These are phyloP conservation scores for Botrytis sinoallii DNA, from an alignment of 2,329 filamentous ascomycete genomes.

Conservation along the genomic window DNA sequence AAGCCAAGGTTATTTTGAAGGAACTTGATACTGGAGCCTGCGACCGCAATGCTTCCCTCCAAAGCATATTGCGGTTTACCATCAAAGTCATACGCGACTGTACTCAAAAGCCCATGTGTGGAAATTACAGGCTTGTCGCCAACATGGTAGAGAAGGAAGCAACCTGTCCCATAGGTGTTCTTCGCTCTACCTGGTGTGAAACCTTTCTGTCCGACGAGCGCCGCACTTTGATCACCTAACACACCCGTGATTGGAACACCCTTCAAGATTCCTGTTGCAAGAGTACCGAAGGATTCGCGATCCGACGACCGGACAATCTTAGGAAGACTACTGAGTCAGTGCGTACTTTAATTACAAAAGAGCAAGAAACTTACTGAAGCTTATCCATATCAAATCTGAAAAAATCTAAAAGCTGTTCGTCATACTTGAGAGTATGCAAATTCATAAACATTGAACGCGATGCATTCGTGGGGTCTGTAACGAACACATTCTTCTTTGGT, in stretches of 20 bases:
- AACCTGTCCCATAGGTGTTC: slow-evolving; percentile 84
- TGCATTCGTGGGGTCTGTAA: slow-evolving; percentile 85
- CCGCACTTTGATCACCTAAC: slow-evolving; percentile 78
- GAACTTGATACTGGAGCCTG: slow-evolving; percentile 73
- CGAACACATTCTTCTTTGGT: slow-evolving; percentile 60
- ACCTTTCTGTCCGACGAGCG: slow-evolving; percentile 74
- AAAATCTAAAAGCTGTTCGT: slow-evolving; percentile 72
- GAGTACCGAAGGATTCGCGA: slow-evolving; percentile 61
- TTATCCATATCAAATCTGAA: slow-evolving; percentile 66
- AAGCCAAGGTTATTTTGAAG: slow-evolving; percentile 64
- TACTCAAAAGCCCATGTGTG: slow-evolving; percentile 70
- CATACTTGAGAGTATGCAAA: slow-evolving; percentile 74
- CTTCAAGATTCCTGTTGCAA: slow-evolving; percentile 59
- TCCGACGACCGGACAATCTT: slow-evolving; percentile 76
- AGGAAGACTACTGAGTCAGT: slow-evolving; percentile 50
- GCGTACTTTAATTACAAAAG: not conserved
- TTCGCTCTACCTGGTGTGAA: slow-evolving; percentile 75
- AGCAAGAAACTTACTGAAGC: slow-evolving; percentile 6
- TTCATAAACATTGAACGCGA: slow-evolving; percentile 96
- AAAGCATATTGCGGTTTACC: slow-evolving; percentile 69
- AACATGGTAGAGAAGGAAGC: slow-evolving; percentile 81
- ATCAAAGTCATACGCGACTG: slow-evolving; percentile 75
- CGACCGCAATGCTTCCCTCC: slow-evolving; percentile 74
- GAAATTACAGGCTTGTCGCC: slow-evolving; percentile 78
- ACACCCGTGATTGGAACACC: slow-evolving; percentile 72